Evolutionary conservation across 331 rosid genomes (phyloP).

Genomic region (Acacia concinna): DNA sequence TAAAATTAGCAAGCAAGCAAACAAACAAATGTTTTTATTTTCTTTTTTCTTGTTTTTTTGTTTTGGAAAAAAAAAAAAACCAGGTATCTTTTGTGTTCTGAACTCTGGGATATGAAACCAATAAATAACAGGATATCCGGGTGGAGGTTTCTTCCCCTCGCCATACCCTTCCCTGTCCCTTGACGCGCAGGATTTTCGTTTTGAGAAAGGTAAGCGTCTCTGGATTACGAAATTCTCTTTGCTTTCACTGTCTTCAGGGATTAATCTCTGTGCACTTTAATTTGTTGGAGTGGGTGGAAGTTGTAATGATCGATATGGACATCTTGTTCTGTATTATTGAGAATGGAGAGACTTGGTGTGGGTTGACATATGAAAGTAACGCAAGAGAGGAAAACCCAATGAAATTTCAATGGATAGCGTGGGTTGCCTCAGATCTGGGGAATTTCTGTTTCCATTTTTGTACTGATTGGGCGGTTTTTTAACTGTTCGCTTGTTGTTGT

Average conservation of each 20-base stretch:
- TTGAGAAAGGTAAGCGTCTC: slow-evolving; percentile 41
- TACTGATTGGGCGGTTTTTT: slow-evolving; percentile 2
- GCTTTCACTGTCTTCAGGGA: slow-evolving; percentile 24
- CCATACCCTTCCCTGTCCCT: slow-evolving; percentile 29
- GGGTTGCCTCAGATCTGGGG: slow-evolving; percentile 42
- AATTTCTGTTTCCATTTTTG: slow-evolving; percentile 24
- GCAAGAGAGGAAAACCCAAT: slow-evolving; percentile 18
- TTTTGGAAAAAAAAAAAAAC: background rate
- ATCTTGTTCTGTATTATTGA: slow-evolving; percentile 7
- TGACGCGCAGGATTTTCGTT: slow-evolving; percentile 32
- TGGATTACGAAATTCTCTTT: background rate
- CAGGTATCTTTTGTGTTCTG: background rate
- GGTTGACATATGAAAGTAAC: slow-evolving; percentile 42
- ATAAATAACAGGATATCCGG: slow-evolving; percentile 1
- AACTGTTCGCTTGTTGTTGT: background rate
- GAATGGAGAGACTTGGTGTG: background rate
- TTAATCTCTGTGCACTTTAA: slow-evolving; percentile 8
- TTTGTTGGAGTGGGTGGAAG: slow-evolving; percentile 30
- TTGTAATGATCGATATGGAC: slow-evolving; percentile 20
- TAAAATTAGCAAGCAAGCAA: background rate
- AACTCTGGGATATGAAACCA: background rate
- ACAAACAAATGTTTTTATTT: background rate
- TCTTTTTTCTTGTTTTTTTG: no score
- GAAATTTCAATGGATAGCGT: slow-evolving; percentile 31
- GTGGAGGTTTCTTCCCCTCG: slow-evolving; percentile 40